Conservation (phyloP, 176 grass and related monocot genomes). For the Zizania latifolia region DNA sequence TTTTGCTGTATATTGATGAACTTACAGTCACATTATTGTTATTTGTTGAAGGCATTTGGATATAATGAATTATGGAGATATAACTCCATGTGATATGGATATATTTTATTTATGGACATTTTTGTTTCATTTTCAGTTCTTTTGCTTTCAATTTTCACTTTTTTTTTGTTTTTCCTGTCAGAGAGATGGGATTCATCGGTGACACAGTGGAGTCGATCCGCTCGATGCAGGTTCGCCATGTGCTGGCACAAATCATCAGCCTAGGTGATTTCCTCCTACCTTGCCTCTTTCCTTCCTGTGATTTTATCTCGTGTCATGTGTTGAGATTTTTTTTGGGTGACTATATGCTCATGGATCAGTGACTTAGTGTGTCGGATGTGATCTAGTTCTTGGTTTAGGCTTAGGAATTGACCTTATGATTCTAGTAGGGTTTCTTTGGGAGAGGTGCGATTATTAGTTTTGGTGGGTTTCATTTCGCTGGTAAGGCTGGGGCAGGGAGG, state of each 20-base stretch:
- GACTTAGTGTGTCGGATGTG: background rate
- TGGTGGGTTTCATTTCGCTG: background rate
- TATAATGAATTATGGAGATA: background rate
- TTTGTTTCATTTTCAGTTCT: too few relatives aligned
- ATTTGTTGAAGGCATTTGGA: background rate
- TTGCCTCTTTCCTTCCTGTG: background rate
- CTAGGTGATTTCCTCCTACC: constrained; percentile 12
- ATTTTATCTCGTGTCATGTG: background rate
- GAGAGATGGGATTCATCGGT: constrained; percentile 23
- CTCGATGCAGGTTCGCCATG: constrained; percentile 7
- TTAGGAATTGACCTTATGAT: background rate
- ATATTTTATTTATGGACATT: background rate
- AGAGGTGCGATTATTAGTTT: background rate
- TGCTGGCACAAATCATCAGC: constrained; percentile 10
- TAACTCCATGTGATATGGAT: background rate
- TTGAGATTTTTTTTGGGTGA: background rate
- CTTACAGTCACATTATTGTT: background rate
- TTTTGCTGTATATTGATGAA: background rate
- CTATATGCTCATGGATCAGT: background rate
- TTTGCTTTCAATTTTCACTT: background rate
- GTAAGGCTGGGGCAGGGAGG: background rate
- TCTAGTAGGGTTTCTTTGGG: too few relatives aligned
- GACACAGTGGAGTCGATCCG: constrained; percentile 25
- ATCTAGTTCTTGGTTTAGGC: background rate
- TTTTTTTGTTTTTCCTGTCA: background rate